Conservation (phyloP, 2,329 filamentous ascomycete genomes). For the Fusarium clavum region DNA sequence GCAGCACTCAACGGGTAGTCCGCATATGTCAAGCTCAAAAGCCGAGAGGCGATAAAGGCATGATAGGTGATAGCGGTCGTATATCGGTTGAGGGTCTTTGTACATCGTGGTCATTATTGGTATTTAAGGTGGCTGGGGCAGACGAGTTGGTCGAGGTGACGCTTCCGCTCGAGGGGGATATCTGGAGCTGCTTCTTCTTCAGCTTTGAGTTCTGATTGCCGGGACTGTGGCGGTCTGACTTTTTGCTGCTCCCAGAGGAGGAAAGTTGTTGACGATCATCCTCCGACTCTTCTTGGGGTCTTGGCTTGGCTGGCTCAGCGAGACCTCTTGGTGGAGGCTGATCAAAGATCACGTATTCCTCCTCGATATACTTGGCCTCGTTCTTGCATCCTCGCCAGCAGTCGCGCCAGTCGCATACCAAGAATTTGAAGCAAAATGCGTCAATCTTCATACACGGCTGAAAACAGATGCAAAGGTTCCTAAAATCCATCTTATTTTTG, state of each 20-base stretch:
- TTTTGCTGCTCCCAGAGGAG: conserved; percentile 74
- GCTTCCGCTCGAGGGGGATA: conserved; percentile 58
- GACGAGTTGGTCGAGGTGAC: conserved; percentile 57
- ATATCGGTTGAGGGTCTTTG: conserved; percentile 56
- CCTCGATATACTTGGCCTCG: conserved; percentile 81
- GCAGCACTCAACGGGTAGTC: conserved; percentile 13
- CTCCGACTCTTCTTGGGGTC: conserved; percentile 41
- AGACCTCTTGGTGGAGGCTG: conserved; percentile 66
- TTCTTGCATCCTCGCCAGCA: conserved; percentile 98
- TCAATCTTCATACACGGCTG: conserved; percentile 98
- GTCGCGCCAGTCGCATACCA: conserved; percentile 94
- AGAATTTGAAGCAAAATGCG: conserved; percentile 92
- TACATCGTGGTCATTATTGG: conserved; percentile 54
- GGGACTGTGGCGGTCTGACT: conserved; percentile 49
- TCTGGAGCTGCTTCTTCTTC: conserved; percentile 59
- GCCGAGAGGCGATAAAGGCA: conserved; percentile 72
- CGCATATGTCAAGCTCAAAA: conserved; percentile 54
- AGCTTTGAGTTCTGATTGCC: conserved; percentile 42
- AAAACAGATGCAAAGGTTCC: conserved; percentile 96
- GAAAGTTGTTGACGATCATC: conserved; percentile 55
- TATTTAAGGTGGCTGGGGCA: conserved; percentile 60
- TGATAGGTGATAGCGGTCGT: conserved; percentile 72
- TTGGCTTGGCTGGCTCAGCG: conserved; percentile 50
- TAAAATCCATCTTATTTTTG: conserved; percentile 98
- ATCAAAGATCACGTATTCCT: conserved; percentile 72